These are phyloP conservation scores for Lichtheimia ramosa DNA, from an alignment of 371 early-diverging fungal genomes.

Conservation along the genomic window DNA sequence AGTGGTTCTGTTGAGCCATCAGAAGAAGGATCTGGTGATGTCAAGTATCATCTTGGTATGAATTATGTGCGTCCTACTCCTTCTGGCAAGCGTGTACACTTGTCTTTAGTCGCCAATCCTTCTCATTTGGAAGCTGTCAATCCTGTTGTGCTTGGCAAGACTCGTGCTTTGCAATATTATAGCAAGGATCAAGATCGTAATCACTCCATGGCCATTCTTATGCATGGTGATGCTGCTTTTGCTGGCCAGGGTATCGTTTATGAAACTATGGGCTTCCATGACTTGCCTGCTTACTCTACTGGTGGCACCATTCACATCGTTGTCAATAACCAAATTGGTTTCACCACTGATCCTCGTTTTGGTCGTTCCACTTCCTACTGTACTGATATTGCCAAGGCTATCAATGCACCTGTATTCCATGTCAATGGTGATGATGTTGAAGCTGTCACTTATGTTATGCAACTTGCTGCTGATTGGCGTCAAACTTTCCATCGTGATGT, in stretches of 20 bases:
- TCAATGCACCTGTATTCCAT: constrained; percentile 95
- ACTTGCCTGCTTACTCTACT: constrained; percentile 91
- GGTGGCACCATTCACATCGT: constrained; percentile 97
- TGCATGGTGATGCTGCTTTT: constrained; percentile 98
- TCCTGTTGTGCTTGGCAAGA: constrained; percentile 97
- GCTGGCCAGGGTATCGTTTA: constrained; percentile 97
- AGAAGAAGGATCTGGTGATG: constrained; percentile 96
- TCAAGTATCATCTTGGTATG: constrained; percentile 98
- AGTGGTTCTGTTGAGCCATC: constrained; percentile 72
- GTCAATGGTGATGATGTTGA: constrained; percentile 98
- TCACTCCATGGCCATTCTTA: constrained; percentile 87
- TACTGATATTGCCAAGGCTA: constrained; percentile 96
- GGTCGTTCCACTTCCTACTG: constrained; percentile 96
- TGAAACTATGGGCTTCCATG: constrained; percentile 95
- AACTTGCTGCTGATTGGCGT: constrained; percentile 95
- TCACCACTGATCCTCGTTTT: constrained; percentile 95
- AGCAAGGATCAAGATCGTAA: constrained; percentile 78
- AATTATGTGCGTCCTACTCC: constrained; percentile 95
- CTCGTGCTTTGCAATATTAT: constrained; percentile 92
- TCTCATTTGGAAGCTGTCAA: constrained; percentile 98
- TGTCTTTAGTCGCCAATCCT: constrained; percentile 96
- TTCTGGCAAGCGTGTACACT: constrained; percentile 92
- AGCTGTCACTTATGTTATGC: constrained; percentile 92
- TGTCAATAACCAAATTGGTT: constrained; percentile 98
- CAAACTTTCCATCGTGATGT: constrained; percentile 94